These are phyloP conservation scores for Rhodosporidiobolus odoratus DNA, from an alignment of 768 basidiomycete genomes.

Conservation along the genomic window DNA sequence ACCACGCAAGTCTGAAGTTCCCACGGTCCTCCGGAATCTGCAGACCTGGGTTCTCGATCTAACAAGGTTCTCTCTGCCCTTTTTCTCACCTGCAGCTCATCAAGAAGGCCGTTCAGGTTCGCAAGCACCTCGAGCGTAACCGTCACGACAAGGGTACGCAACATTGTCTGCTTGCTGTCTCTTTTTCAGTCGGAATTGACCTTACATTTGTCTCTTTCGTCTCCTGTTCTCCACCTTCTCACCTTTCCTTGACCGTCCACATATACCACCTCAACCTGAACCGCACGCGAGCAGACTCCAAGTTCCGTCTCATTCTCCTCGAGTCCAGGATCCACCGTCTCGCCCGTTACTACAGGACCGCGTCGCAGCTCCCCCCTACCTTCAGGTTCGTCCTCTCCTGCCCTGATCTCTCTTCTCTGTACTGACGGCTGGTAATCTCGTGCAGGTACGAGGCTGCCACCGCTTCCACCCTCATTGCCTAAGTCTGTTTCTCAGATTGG, in stretches of 20 bases:
- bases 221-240: not conserved
- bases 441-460: slow-evolving; percentile 98
- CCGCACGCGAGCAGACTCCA: too few species aligned
- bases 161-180: not conserved
- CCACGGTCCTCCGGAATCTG: too few species aligned
- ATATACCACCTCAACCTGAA: too few species aligned
- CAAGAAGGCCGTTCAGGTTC: slow-evolving; percentile 99
- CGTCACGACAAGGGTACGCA: slow-evolving; percentile 80
- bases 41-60: too few species aligned
- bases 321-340: slow-evolving; percentile 98
- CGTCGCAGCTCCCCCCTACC: slow-evolving; percentile 84
- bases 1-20: slow-evolving; percentile 69
- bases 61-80: slow-evolving; percentile 31
- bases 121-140: slow-evolving; percentile 97
- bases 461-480: slow-evolving; percentile 59
- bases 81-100: slow-evolving; percentile 43
- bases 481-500: not conserved
- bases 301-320: slow-evolving; percentile 93
- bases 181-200: not conserved
- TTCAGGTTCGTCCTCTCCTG: slow-evolving; percentile 8
- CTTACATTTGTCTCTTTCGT: not conserved
- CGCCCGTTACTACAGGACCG: slow-evolving; percentile 89
- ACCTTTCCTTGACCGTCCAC: not conserved
- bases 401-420: not conserved
- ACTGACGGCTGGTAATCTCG: slow-evolving; percentile 49